A percentile compares a stretch with the other conserved stretches of the same genome.
phyloP scores from a whole-genome alignment of 495 filamentous ascomycete species.

The Rostrohypoxylon terebratum region DNA sequence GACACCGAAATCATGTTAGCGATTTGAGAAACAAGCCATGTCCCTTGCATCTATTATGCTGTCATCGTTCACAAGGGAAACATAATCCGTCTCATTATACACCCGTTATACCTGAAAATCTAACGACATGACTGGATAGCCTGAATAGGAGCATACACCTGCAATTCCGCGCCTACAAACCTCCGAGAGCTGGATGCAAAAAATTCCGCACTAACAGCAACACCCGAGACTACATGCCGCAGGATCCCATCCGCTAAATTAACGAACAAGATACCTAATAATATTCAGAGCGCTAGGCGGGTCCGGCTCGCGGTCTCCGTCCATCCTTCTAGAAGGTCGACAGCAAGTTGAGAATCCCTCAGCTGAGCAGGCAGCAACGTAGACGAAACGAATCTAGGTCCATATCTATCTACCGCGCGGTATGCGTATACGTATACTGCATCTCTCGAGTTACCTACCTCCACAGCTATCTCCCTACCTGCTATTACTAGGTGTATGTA shows the following conservation, averaged over 20 bases:
- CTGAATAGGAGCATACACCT: background rate
- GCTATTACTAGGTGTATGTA: background rate
- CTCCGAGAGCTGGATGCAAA: conserved; percentile 6
- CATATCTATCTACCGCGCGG: background rate
- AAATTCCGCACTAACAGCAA: conserved; percentile 17
- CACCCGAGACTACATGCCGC: conserved; percentile 5
- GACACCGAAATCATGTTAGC: conserved; percentile 1
- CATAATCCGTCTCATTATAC: conserved; percentile 3
- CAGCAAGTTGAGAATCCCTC: conserved; percentile 10
- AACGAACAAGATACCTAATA: conserved; percentile 18
- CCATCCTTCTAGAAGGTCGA: conserved; percentile 34
- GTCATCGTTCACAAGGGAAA: background rate
- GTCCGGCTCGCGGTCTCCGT: conserved; percentile 17
- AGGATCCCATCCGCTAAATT: conserved; percentile 35
- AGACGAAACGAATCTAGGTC: conserved; percentile 27
- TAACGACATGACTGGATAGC: background rate
- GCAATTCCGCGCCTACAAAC: conserved; percentile 18
- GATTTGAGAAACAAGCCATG: conserved; percentile 1
- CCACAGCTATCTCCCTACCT: too few relatives aligned
- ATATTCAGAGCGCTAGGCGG: conserved; percentile 6
- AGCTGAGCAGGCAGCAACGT: conserved; percentile 28
- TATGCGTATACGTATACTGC: background rate
- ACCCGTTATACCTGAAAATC: too few relatives aligned
- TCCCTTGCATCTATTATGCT: conserved; percentile 4
- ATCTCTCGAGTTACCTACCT: too few relatives aligned